Conservation (phyloP, 805 yeast genomes). For the Wickerhamiella occidentalis region DNA sequence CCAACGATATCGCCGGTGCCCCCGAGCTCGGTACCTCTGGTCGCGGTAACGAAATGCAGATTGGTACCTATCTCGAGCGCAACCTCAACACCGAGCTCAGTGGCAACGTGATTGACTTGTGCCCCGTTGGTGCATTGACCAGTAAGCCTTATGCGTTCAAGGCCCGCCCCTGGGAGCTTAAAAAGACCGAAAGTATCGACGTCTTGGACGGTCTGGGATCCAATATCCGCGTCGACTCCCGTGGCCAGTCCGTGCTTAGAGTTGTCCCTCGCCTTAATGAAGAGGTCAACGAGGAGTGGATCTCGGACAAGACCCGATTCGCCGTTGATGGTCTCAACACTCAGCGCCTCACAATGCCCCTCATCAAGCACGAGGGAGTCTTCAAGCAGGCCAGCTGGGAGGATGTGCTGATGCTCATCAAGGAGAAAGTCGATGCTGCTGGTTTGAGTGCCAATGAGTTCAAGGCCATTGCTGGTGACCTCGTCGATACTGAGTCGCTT, state of each 20-base stretch:
- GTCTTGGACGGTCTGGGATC: conserved; percentile 77
- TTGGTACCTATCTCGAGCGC: conserved; percentile 78
- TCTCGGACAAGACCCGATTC: conserved; percentile 74
- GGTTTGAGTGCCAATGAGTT: conserved; percentile 57
- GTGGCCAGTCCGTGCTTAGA: conserved; percentile 81
- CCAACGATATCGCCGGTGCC: conserved; percentile 87
- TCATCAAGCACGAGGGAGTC: conserved; percentile 54
- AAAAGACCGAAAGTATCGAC: conserved; percentile 76
- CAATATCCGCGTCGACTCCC: conserved; percentile 69
- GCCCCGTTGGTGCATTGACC: conserved; percentile 89
- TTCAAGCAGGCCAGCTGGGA: conserved; percentile 79
- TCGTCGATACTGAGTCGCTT: conserved; percentile 70
- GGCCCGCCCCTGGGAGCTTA: conserved; percentile 89
- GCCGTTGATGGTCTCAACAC: conserved; percentile 78
- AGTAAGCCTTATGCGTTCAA: conserved; percentile 85
- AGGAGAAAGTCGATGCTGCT: conserved; percentile 42
- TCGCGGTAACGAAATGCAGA: conserved; percentile 85
- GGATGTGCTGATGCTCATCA: conserved; percentile 61
- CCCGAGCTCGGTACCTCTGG: conserved; percentile 83
- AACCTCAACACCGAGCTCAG: conserved; percentile 74
- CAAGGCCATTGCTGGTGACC: conserved; percentile 72
- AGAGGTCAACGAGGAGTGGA: conserved; percentile 85
- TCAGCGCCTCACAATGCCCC: conserved; percentile 73
- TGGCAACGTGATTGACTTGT: conserved; percentile 75
- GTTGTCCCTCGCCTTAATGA: conserved; percentile 77